phyloP scores from a whole-genome alignment of 495 filamentous ascomycete species.

The Annulohypoxylon nitens region DNA sequence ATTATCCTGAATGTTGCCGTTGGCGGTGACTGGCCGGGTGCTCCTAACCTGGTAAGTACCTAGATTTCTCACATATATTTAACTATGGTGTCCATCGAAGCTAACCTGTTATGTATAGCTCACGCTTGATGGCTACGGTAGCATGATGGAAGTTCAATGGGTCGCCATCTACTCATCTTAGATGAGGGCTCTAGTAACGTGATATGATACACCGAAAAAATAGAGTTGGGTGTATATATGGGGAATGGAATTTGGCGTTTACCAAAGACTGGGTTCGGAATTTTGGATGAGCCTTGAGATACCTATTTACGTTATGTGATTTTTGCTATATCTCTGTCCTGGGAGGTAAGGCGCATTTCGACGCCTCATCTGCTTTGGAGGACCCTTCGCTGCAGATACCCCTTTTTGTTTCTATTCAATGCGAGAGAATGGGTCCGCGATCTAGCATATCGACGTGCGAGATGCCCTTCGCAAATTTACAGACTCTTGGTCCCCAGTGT shows the following conservation, averaged over 20 bases:
- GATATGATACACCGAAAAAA: conserved; percentile 36
- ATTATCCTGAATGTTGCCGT: conserved; percentile 65
- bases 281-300: conserved; percentile 46
- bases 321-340: conserved; percentile 19
- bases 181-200: conserved; percentile 15
- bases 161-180: conserved; percentile 59
- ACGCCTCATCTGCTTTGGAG: conserved; percentile 20
- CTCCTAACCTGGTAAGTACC: conserved; percentile 52
- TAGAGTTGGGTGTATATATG: conserved; percentile 43
- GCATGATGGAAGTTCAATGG: conserved; percentile 66
- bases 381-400: conserved; percentile 30
- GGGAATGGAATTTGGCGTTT: conserved; percentile 39
- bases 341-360: conserved; percentile 29
- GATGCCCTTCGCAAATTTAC: conserved; percentile 23
- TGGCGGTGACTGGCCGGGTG: conserved; percentile 60
- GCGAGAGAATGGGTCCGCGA: conserved; percentile 34
- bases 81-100: neutral
- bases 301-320: conserved; percentile 40
- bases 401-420: conserved; percentile 36
- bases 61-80: neutral
- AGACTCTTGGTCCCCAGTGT: conserved; percentile 9
- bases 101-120: conserved; percentile 24
- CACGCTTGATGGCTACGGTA: conserved; percentile 59
- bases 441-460: conserved; percentile 21
- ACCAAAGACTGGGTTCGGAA: conserved; percentile 36